A percentile compares a stretch with the other conserved stretches of the same genome.
phyloP scores from a whole-genome alignment of 2,329 filamentous ascomycete genomes.

The Fusarium illudens region DNA sequence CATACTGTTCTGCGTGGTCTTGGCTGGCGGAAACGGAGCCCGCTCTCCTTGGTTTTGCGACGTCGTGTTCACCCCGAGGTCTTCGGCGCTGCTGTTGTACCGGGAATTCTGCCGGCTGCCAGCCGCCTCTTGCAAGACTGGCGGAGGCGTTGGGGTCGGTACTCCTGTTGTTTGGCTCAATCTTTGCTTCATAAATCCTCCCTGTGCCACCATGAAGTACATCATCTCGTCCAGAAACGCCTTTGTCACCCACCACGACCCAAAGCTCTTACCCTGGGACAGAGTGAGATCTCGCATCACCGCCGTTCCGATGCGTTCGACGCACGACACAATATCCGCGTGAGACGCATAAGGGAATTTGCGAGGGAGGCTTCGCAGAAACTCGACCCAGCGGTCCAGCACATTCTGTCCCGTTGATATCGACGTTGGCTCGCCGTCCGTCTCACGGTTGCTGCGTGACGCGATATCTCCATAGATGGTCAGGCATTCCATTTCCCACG shows the following conservation, averaged over 20 bases:
- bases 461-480: slow-evolving; percentile 68
- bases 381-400: slow-evolving; percentile 80
- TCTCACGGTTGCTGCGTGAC: slow-evolving; percentile 55
- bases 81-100: slow-evolving; percentile 57
- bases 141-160: slow-evolving; percentile 44
- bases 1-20: slow-evolving; percentile 53
- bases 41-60: slow-evolving; percentile 58
- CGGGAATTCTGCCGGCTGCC: slow-evolving; percentile 47
- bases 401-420: slow-evolving; percentile 66
- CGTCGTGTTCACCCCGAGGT: slow-evolving; percentile 55
- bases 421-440: slow-evolving; percentile 35
- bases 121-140: slow-evolving; percentile 47
- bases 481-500: slow-evolving; percentile 70
- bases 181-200: slow-evolving; percentile 80
- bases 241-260: slow-evolving; percentile 95
- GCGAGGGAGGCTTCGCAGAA: slow-evolving; percentile 72
- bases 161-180: slow-evolving; percentile 46
- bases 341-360: slow-evolving; percentile 79
- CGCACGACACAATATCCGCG: slow-evolving; percentile 77
- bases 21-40: slow-evolving; percentile 60
- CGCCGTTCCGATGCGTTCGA: slow-evolving; percentile 78
- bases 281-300: slow-evolving; percentile 85
- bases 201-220: slow-evolving; percentile 86
- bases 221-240: slow-evolving; percentile 97
- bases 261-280: slow-evolving; percentile 79